Percentiles rank a stretch among this genome's conserved stretches.
These are phyloP conservation scores for Penicillium soppii DNA, from an alignment of 495 filamentous ascomycete genomes.

Conservation along the genomic window DNA sequence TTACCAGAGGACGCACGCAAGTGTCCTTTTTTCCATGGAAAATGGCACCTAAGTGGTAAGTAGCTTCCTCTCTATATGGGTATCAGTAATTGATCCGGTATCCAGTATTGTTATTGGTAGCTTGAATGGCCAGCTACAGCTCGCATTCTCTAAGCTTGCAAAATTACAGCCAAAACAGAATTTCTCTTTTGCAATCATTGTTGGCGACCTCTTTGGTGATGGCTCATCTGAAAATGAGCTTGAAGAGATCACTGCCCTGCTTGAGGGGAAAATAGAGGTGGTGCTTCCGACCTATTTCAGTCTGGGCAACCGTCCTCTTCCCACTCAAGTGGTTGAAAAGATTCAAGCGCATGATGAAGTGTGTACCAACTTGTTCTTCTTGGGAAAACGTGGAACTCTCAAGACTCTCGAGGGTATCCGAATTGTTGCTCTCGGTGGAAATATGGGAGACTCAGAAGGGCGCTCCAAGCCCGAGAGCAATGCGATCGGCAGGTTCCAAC, in stretches of 20 bases:
- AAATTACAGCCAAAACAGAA: constrained; percentile 79
- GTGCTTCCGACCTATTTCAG: constrained; percentile 87
- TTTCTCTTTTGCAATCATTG: constrained; percentile 80
- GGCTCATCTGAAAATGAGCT: constrained; percentile 48
- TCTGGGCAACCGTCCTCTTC: constrained; percentile 67
- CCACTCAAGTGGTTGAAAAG: constrained; percentile 63
- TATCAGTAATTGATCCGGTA: constrained; percentile 6
- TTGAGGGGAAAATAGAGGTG: constrained; percentile 68
- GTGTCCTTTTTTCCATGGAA: constrained; percentile 1
- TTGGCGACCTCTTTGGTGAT: constrained; percentile 75
- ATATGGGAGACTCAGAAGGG: constrained; percentile 14
- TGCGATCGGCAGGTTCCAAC: constrained; percentile 23
- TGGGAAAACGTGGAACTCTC: constrained; percentile 78
- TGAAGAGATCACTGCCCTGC: constrained; percentile 59
- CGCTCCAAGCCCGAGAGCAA: constrained; percentile 24
- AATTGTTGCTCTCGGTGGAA: constrained; percentile 78
- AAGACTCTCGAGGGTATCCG: constrained; percentile 89
- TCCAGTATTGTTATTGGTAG: constrained; percentile 76
- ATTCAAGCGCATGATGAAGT: constrained; percentile 78
- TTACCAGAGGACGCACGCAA: not conserved
- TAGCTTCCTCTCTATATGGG: constrained; percentile 7
- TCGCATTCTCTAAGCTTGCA: constrained; percentile 74
- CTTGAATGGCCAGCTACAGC: constrained; percentile 68
- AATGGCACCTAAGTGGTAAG: constrained; percentile 69
- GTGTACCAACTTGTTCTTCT: constrained; percentile 81